Evolutionary conservation across 768 basidiomycete genomes (phyloP).

Genomic region (Postia placenta): DNA sequence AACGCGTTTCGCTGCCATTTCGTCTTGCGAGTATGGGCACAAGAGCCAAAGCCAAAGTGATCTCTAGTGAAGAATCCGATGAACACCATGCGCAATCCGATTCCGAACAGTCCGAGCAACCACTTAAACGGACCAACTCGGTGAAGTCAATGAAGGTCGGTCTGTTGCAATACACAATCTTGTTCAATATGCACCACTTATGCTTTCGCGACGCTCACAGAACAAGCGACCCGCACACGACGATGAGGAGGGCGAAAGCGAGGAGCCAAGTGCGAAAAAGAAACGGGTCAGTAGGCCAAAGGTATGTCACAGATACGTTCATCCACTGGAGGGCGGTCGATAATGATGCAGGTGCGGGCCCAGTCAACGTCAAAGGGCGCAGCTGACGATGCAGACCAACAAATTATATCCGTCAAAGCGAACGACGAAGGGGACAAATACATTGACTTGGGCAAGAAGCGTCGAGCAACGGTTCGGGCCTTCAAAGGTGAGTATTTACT

Average conservation of each 20-base stretch:
- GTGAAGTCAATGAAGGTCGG: too few relatives aligned
- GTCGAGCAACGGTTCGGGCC: conserved; percentile 49
- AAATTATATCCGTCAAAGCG: conserved; percentile 4
- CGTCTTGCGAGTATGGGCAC: background rate
- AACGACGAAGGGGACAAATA: conserved; percentile 46
- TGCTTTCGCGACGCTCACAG: too few relatives aligned
- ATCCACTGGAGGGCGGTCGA: too few relatives aligned
- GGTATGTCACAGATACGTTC: background rate
- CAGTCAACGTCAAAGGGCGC: background rate
- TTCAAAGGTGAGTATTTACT: conserved; percentile 38
- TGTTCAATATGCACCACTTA: too few relatives aligned
- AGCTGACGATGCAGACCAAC: background rate
- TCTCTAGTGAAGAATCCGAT: conserved; percentile 12
- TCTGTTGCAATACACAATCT: too few relatives aligned
- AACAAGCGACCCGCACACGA: background rate
- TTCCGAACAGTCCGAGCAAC: conserved; percentile 1
- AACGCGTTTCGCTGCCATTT: background rate
- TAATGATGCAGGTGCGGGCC: background rate
- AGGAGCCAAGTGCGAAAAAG: background rate
- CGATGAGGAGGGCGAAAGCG: background rate
- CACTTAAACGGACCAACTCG: conserved; percentile 1
- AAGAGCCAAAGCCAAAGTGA: conserved; percentile 16
- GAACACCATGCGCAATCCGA: conserved; percentile 2
- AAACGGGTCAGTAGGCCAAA: background rate
- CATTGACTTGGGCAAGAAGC: conserved; percentile 67